Conservation (phyloP, 345 rosid species). For the Lenwebbia sp. region DNA sequence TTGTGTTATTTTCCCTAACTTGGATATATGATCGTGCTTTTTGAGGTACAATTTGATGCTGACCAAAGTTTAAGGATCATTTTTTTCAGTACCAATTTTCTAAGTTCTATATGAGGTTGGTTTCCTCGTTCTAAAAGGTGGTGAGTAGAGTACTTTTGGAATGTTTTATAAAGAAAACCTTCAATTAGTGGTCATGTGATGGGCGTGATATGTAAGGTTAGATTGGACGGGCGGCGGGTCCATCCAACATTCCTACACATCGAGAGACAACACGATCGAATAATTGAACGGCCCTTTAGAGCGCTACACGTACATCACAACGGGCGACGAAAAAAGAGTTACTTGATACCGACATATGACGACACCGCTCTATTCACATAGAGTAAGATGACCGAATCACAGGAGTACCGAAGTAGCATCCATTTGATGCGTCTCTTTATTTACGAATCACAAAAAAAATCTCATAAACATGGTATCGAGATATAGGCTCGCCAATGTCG, state of each 20-base stretch:
- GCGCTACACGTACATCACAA: background rate
- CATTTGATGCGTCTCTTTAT: too few species aligned
- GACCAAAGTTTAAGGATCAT: background rate
- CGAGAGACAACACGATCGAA: background rate
- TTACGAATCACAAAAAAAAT: too few species aligned
- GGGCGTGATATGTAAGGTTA: background rate
- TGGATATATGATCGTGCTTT: too few species aligned
- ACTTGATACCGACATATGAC: too few species aligned
- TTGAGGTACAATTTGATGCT: background rate
- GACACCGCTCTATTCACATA: background rate
- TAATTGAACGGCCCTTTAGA: background rate
- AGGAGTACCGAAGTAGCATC: background rate
- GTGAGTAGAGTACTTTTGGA: background rate
- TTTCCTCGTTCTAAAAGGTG: background rate
- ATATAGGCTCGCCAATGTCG: background rate
- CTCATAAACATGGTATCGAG: background rate
- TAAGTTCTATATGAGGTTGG: background rate
- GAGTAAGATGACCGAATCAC: background rate
- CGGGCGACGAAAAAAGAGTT: accelerated
- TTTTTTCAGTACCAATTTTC: background rate
- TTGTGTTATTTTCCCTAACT: too few species aligned
- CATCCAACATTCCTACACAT: background rate
- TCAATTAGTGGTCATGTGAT: background rate
- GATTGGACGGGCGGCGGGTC: background rate
- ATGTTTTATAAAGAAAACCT: background rate